Conservation (phyloP, 75 land plant genomes). For the Chamaecyparis obtusa region DNA sequence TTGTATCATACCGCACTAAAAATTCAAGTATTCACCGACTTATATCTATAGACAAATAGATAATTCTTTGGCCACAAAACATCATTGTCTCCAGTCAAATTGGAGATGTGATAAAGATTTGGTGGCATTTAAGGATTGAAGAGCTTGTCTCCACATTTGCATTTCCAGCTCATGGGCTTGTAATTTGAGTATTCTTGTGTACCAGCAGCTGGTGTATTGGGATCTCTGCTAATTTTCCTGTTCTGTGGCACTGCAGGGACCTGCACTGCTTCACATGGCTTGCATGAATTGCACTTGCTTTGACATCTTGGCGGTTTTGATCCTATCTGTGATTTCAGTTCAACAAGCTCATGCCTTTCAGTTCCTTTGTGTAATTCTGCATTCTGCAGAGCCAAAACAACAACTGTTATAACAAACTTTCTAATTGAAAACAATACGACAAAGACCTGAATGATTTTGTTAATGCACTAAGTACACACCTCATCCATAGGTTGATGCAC, state of each 20-base stretch:
- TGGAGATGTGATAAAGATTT: neutral
- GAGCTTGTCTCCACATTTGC: constrained; percentile 67
- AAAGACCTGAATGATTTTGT: neutral
- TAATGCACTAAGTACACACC: neutral
- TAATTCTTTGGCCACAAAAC: too few relatives aligned
- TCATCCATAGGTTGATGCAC: neutral
- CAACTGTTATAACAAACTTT: neutral
- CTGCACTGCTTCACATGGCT: constrained; percentile 53
- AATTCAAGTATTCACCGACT: too few relatives aligned
- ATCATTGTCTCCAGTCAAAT: too few relatives aligned
- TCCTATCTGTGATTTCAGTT: constrained; percentile 34
- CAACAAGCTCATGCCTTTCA: neutral
- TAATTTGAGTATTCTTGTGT: constrained; percentile 56
- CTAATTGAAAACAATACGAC: neutral
- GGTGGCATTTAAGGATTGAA: constrained; percentile 44
- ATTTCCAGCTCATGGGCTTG: constrained; percentile 80
- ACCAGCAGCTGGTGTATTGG: neutral
- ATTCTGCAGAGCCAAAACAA: neutral
- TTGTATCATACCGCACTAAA: too few relatives aligned
- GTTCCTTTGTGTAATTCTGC: neutral
- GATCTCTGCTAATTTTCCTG: neutral
- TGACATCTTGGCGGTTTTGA: constrained; percentile 60
- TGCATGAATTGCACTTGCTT: constrained; percentile 37
- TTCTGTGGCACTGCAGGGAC: constrained; percentile 36
- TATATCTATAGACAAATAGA: too few relatives aligned